Conservation (phyloP, 78 protist genomes). For the Dictyostelium discoideum region DNA sequence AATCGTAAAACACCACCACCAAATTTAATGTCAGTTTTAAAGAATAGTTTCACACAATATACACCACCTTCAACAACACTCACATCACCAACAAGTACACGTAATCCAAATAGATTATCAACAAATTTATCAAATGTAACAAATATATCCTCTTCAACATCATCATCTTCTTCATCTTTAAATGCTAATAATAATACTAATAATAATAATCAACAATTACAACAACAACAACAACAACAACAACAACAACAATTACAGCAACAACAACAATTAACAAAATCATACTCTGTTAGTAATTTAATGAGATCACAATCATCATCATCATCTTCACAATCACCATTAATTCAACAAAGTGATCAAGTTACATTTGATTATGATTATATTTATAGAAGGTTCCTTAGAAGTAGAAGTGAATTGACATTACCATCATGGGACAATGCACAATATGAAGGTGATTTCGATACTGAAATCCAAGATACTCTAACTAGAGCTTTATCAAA, state of each 20-base stretch:
- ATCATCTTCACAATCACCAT: not conserved
- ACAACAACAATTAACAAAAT: not conserved
- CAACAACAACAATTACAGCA: not conserved
- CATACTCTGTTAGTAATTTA: not conserved
- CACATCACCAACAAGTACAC: not conserved
- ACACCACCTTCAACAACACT: not conserved
- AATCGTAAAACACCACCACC: conserved; percentile 19
- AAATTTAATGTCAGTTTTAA: not conserved
- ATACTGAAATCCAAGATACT: conserved; percentile 13
- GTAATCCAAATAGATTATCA: not conserved
- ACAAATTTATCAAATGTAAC: not conserved
- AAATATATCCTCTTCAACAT: not conserved
- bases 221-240: not conserved
- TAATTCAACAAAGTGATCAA: conserved; percentile 1
- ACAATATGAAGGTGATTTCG: conserved; percentile 16
- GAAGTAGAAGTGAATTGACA: conserved; percentile 23
- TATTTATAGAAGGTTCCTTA: not conserved
- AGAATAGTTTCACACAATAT: conserved; percentile 8
- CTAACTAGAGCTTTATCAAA: conserved; percentile 2
- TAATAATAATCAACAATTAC: not conserved
- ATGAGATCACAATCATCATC: not conserved
- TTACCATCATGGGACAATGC: conserved; percentile 50
- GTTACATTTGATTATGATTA: not conserved
- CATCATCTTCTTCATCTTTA: not conserved
- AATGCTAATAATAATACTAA: not conserved